Evolutionary conservation across 192 early-diverging fungal genomes (phyloP), one percentile per base, ranked within the genome.

Genomic region (Backusella parvicylindrica): DNA sequence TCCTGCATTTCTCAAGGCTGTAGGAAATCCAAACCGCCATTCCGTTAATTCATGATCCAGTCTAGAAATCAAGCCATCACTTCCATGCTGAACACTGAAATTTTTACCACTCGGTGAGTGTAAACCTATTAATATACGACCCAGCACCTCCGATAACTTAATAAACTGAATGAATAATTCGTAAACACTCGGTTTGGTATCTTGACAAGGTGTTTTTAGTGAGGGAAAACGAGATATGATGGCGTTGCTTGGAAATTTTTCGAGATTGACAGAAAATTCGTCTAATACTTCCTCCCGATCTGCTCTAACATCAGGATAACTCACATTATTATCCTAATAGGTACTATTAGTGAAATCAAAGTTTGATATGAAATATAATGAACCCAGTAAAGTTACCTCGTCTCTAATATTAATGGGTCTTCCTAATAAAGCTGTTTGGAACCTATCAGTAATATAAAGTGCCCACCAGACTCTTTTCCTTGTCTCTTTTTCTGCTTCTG

Each of bases 11-110:
- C 12, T 68, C n/a, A 68, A 43, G 15, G 73, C 64, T 3, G 60
- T 35, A 15, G 75, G 75, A 1, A 76, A 63, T 15, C 37, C 64
- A 36, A 47, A 26, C 0, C 75, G 75, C 75, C 75, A 76, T 36
- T 71, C 70, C 9, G 75, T 76, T 37, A 76, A 64, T 33, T 60
- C 70, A 53, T 64, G 53, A 71, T 76, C 75, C 26, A 76, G 26
- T 12, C 67, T 50, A 23, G 49, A 71, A 31, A 76, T 69, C 23
- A 76, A 38, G 1, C 43, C 68, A 47, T 76, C 75, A 37, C 75
- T 76, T 28, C 75, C 75, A 56, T 71, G 68, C 16, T 71, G 60
- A 13, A 70, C 31, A 32, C 75, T 76, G 13, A 76, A 31, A 18
- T 40, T 71, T 38, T 76, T 70, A 9, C 68, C 75, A 38, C 53